Evolutionary conservation across 495 filamentous ascomycete genomes (phyloP), one percentile per base, ranked within the genome.

Genomic region (Penicillium canescens): DNA sequence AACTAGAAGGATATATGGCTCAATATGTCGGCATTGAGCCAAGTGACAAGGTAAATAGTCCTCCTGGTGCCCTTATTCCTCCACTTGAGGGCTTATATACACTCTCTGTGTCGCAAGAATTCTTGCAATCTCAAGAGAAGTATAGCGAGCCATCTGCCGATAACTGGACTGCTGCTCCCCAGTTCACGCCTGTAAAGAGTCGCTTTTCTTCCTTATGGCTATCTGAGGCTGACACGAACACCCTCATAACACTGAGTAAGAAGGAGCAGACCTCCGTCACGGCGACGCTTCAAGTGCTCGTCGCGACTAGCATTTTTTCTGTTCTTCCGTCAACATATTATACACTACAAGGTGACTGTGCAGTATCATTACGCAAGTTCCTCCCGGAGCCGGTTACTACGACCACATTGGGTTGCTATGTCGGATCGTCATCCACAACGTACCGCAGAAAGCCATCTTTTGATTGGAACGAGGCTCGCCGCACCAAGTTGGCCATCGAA

Each of bases 371-470:
- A 39, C 24, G 52, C 9, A 14, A 6, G 6, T 42, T 54, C 14
- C 36, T 54, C 1, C 42, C 52, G 2, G 6, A 39, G 13, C 35
- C 52, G n/a, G 20, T 54, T 12, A 47, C 52, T 18, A 24, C 35
- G 5, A 31, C 18, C 9, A 45, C 52, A 14, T 20, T 54, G 52
- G 43, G 52, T 38, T 54, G 52, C 36, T 54, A 54, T 18, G 43
- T 47, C 24, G 43, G 43, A 10, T 47, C 52, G 4, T 23, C 20
- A 31, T 41, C 35, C 31, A 46, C 26, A 7, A 24, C 18, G 16
- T 54, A 54, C 21, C 14, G 2, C 2, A 38, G 43, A 11, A 46
- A 5, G 28, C 18, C 52, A 20, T 37, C 42, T 11, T 54, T 46
- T 20, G 24, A 37, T 11, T 54, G 52, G 52, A 5, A 35, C 4